Evolutionary conservation across 2,329 filamentous ascomycete genomes (phyloP).

Genomic region (Diaporthe eres): DNA sequence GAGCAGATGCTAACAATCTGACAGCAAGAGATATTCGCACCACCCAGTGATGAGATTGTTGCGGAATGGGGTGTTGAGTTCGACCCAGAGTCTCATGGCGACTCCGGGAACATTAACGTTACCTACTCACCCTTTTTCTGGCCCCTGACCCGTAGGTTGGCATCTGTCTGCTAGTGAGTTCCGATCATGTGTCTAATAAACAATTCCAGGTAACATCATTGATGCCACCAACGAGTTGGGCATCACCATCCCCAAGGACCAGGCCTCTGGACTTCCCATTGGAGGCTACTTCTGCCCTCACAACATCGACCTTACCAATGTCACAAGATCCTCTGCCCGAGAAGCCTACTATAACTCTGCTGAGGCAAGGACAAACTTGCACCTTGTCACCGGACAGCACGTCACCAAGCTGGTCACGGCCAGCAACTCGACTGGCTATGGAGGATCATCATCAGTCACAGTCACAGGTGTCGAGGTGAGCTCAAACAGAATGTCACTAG

Average conservation of each 20-base stretch:
- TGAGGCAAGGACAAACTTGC: conserved; percentile 46
- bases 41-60: conserved; percentile 45
- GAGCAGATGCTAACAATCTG: neutral
- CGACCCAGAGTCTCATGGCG: conserved; percentile 47
- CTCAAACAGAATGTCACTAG: no score
- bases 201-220: conserved; percentile 41
- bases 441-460: conserved; percentile 9
- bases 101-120: conserved; percentile 47
- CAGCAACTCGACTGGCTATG: conserved; percentile 22
- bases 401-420: conserved; percentile 47
- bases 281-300: conserved; percentile 46
- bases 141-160: conserved; percentile 45
- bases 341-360: conserved; percentile 48
- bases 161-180: no score
- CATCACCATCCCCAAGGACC: conserved; percentile 41
- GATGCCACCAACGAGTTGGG: conserved; percentile 44
- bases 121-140: conserved; percentile 52
- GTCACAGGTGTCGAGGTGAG: conserved; percentile 44
- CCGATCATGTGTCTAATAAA: no score
- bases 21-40: conserved; percentile 47
- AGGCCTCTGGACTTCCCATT: conserved; percentile 41
- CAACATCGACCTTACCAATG: conserved; percentile 45
- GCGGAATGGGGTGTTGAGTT: conserved; percentile 48
- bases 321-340: conserved; percentile 48
- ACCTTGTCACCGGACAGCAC: conserved; percentile 48